Base-by-base conservation (phyloP, 1,139 yeast species). In the Arxiozyma heterogenica region DNA sequence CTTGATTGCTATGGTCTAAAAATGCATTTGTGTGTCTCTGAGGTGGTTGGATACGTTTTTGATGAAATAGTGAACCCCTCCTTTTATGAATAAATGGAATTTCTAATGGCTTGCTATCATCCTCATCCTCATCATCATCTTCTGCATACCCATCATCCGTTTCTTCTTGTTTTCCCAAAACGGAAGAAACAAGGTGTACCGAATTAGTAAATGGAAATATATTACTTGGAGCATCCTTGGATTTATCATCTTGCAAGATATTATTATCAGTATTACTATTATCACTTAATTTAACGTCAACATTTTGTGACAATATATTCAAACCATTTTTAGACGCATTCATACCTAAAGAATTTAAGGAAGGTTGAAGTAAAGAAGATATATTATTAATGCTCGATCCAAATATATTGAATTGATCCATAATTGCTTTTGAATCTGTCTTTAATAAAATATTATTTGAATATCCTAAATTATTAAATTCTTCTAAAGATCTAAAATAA, bases 51-150 rank as follows among this genome's bases (percentile, higher is more conserved):
- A 39, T 39, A 18, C 44, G 52, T 44, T 49, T 41, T 44, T 55
- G 51, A 41, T 54, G 53, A n/a, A 55, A 55, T 34, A 61, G 34
- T 20, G 64, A 60, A 41, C 55, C 57, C n/a, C 57, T 55, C 48
- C 59, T 62, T 50, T 56, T 57, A 58, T 53, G 54, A 34, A 56
- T 51, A 42, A 64, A 60, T 12, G 71, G 59, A 46, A 77, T 75
- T 47, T 75, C 78, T 54, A 69, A 64, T 21, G 77, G 65, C 50
- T 70, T 66, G 45, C 67, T 68, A 39, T 62, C 64, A 25, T 60
- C 59, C 20, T 62, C 63, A 30, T 59, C 56, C 41, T 57, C 69
- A 42, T 66, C 69, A 44, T 66, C 75, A 43, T 68, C 72, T 42
- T 66, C 68, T 9, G 67, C 69, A 49, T 65, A 62, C 17, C 68